Evolutionary conservation across 257 asterid species (phyloP), one percentile per base, ranked within the genome.

Genomic region (Nicotiana obtusifolia): DNA sequence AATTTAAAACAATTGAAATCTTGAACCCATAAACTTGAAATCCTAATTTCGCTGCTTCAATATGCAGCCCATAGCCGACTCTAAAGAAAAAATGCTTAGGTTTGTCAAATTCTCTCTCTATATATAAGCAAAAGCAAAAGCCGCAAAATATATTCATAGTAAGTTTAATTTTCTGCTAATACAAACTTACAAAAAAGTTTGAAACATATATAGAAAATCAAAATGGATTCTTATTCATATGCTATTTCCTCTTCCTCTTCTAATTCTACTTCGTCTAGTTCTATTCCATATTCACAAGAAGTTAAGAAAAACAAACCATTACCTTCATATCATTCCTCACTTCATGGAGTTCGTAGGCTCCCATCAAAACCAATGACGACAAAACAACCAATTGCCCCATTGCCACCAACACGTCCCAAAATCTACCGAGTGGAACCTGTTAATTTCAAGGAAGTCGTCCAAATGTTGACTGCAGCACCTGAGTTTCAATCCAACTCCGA

Each of bases 371-470:
- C 81, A 11, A 84, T 85, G 57, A 76, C 53, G 57, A 76, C 53
- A 80, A 94, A 94, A 80, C 89, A 88, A 37, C 88, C 93, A 7
- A 89, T 94, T 1, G 94, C 98, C 0, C 98, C 98, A 5, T 59
- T 91, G 83, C 97, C 94, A 24, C 91, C 93, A 8, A 87, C 88
- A 6, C 93, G 84, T n/a, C 97, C 97, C 0, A 94, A 88, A 56
- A 80, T 94, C 54, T 94, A 93, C 91, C 84, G 84, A 84, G 95
- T 93, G 61, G 88, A 90, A 7, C 88, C 90, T 7, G 11, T 49
- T 9, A 77, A 90, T 26, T 94, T 94, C 83, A 91, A 86, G 86
- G 91, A 91, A 9, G 94, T 89, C 0, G 98, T 94, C 3, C 97
- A 94, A 78, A 86, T 83, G 88, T 91, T 94, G 3, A 94, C 98